Base-by-base conservation (phyloP, 106 monocot genomes). In the Posidonia australis region DNA sequence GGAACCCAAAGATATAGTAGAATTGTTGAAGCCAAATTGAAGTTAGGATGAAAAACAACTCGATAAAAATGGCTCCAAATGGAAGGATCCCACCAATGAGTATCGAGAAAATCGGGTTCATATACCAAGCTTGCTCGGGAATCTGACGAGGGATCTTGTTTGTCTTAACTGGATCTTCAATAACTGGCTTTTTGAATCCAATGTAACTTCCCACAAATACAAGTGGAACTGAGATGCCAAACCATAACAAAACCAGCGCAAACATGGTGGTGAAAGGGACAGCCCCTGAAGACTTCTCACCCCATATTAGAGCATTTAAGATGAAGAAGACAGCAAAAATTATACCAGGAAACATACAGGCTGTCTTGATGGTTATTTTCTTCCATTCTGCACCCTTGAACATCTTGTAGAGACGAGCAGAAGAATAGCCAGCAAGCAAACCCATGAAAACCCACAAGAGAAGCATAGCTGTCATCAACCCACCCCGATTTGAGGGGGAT, bases 1-100 rank as follows among this genome's bases (percentile, higher is more conserved):
- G 96, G 66, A 96, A 90, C 16, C 96, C 96, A 41, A 96, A 96
- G 46, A 96, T 80, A 72, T 96, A 96, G 84, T 96, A 96, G 74
- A 96, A 96, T 72, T 96, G 96, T 28, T 96, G 81, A 52, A 96
- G 84, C 96, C 96, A 96, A 19, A 96, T 96, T n/a, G 96, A 96
- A 11, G 90, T 84, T 27, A 96, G 74, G 27, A 96, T 96, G 76
- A 96, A 96, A 80, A 96, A 96, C 63, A 96, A 79, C 80, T 96
- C 96, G 5, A 96, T 96, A 45, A 96, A 96, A 0, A 96, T 86
- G 13, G 96, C 96, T 20, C 96, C 96, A 61, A 96, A 96, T 10
- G 96, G 96, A 48, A 96, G 82, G 30, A 96, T 90, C n/a, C 96
- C 96, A 6, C 96, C 96, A 5, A 96, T 90, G 20, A 96, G 67